Conservation (phyloP, 441 rosid genomes). For the Erodium chrysanthum region DNA sequence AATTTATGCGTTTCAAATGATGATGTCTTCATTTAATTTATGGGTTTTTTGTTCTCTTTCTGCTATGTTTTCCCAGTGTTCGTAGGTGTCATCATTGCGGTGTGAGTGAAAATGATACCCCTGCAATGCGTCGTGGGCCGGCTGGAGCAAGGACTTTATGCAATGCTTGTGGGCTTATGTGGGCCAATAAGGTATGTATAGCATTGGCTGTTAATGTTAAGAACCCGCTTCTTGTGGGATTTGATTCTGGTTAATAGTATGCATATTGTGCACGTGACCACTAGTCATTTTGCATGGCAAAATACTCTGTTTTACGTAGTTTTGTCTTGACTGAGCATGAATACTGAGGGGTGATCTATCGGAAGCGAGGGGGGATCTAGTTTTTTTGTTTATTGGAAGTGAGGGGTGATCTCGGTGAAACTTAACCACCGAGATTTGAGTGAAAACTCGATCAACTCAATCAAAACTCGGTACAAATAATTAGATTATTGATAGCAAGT, state of each 20-base stretch:
- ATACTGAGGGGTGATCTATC: too few relatives aligned
- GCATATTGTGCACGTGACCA: background rate
- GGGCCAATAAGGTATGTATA: conserved; percentile 63
- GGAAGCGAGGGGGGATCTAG: background rate
- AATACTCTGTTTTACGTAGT: too few relatives aligned
- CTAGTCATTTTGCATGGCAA: too few relatives aligned
- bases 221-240: background rate
- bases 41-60: conserved; percentile 7
- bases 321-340: background rate
- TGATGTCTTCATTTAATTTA: background rate
- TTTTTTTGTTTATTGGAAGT: background rate
- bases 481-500: too few relatives aligned
- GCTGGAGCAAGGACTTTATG: conserved; percentile 76
- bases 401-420: too few relatives aligned
- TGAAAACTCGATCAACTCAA: too few relatives aligned
- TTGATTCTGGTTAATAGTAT: background rate
- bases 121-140: conserved; percentile 84
- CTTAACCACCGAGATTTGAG: too few relatives aligned
- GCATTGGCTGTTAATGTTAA: background rate
- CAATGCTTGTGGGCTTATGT: conserved; percentile 77
- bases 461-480: too few relatives aligned
- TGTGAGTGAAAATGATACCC: conserved; percentile 52
- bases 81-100: conserved; percentile 67
- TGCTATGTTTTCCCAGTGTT: conserved; percentile 28
- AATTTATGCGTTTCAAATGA: conserved; percentile 7